Base-by-base conservation (phyloP, 306 rosid genomes). In the Herpetospermum pedunculosum region DNA sequence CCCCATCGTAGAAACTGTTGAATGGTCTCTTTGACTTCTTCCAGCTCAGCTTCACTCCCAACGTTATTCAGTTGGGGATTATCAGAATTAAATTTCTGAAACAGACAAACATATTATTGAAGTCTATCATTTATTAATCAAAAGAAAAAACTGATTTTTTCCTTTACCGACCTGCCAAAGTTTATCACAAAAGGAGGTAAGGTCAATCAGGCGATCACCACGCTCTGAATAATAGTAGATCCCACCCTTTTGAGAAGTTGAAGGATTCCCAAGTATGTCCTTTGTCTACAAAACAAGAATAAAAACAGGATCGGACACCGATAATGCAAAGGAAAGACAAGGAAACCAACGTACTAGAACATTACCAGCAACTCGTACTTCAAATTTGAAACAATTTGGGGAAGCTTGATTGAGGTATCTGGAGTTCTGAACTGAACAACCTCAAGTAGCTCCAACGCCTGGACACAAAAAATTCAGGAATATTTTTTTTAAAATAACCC, bases 1-100 rank as follows among this genome's bases (percentile, higher is more conserved):
- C 96, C 97, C 98, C 98, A 94, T 85, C 97, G 86, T 83, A 94
- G 79, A 88, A 94, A 84, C 72, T 89, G 95, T 72, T 94, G 98
- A 77, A 94, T 85, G 71, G 88, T 80, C 79, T 94, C 95, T 72
- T 86, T 84, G 14, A 82, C 87, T 70, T 89, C 89, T 58, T 82
- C 87, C 50, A 94, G 82, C 80, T 89, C 98, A 74, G 78, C 87
- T 78, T 89, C 98, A 80, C 74, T 84, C 19, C 90, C 91, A 79
- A 89, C 74, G 84, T 79, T 88, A 80, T 86, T 83, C 76, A 73
- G 73, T 76, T 88, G 95, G 58, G 84, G 81, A 80, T 85, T 81
- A 25, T 75, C 83, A 81, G 95, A 81, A 88, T 85, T 87, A 72
- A 85, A 94, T 80, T 86, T 91, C 96, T 89, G 84, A 25, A 82